phyloP scores from a whole-genome alignment of 1,284 basidiomycete genomes.

The Kwoniella shivajii region DNA sequence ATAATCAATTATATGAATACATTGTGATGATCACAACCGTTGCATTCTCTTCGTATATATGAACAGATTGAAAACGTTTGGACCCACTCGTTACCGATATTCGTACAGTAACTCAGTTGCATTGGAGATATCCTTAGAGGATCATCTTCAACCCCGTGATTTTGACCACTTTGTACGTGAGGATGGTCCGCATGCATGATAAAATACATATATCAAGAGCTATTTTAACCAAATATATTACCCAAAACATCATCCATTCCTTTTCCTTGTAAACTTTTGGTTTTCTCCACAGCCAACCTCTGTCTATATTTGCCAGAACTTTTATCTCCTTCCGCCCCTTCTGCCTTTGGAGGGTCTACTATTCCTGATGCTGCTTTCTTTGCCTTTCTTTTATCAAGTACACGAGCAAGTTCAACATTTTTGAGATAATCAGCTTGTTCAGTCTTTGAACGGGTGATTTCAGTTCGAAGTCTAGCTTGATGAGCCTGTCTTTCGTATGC shows the following conservation, averaged over 20 bases:
- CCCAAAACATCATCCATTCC: constrained; percentile 50
- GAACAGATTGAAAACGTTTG: too few species aligned
- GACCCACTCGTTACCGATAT: too few species aligned
- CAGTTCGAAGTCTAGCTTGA: constrained; percentile 81
- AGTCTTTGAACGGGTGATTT: constrained; percentile 80
- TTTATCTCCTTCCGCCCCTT: constrained; percentile 6
- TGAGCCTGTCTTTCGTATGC: constrained; percentile 92
- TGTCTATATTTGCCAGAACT: constrained; percentile 35
- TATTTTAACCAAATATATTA: constrained; percentile 45
- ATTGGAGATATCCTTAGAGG: too few species aligned
- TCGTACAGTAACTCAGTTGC: too few species aligned
- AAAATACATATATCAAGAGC: neutral
- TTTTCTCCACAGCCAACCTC: constrained; percentile 39
- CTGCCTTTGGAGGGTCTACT: constrained; percentile 2
- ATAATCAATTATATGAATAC: too few species aligned
- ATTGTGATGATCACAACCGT: too few species aligned
- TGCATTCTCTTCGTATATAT: too few species aligned
- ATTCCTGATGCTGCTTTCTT: constrained; percentile 57
- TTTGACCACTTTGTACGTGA: too few species aligned
- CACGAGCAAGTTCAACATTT: constrained; percentile 92
- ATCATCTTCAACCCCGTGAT: too few species aligned
- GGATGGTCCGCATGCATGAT: neutral
- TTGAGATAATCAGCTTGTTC: constrained; percentile 93
- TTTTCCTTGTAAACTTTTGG: constrained; percentile 36
- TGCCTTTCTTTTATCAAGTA: constrained; percentile 80